These are phyloP conservation scores for Ceratocystis ficicola DNA, from an alignment of 2,329 filamentous ascomycete species.

Conservation along the genomic window DNA sequence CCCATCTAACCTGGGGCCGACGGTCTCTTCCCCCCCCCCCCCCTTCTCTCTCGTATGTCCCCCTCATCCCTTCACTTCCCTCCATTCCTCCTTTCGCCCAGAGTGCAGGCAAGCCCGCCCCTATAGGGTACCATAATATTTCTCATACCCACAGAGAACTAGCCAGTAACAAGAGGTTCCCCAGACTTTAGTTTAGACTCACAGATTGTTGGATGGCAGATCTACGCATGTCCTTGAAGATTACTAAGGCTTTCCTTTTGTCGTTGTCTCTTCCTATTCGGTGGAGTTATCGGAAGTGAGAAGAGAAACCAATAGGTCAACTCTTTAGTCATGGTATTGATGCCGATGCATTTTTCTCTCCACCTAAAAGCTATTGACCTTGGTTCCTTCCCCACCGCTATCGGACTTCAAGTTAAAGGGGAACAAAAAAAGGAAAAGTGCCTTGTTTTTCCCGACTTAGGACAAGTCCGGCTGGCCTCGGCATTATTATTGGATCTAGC, in stretches of 20 bases:
- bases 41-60: neutral
- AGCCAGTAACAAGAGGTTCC: neutral
- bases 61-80: neutral
- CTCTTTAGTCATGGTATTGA: slow-evolving; percentile 1
- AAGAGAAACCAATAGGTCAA: neutral
- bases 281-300: neutral
- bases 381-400: neutral
- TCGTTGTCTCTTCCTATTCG: neutral
- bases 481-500: neutral
- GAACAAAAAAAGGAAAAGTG: neutral
- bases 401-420: neutral
- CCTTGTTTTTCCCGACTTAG: neutral
- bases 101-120: neutral
- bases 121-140: neutral
- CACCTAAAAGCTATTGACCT: neutral
- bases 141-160: neutral
- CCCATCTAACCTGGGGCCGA: no score
- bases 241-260: neutral
- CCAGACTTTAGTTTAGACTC: slow-evolving; percentile 1
- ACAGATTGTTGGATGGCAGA: neutral
- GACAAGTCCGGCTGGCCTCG: neutral
- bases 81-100: neutral
- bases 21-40: neutral
- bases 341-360: neutral
- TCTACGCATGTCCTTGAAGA: neutral